Percentiles rank a stretch among this genome's conserved stretches.
Conservation (phyloP, 2,329 filamentous ascomycete species). For the Diaporthe destruens region DNA sequence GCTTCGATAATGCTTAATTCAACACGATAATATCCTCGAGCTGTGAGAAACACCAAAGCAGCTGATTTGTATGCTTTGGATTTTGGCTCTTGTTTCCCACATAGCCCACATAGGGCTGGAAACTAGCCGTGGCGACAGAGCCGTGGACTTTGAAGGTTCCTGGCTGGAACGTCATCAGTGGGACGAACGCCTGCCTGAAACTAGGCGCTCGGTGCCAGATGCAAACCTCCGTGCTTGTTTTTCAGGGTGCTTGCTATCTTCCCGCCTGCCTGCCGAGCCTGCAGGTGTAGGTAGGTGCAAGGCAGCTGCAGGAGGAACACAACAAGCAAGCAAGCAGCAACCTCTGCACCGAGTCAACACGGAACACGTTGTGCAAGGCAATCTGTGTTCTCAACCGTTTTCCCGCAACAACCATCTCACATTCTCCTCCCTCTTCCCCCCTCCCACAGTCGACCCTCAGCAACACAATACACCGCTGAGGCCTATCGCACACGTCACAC, state of each 20-base stretch:
- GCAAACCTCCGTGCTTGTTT: conserved; percentile 25
- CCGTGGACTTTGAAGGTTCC: background rate
- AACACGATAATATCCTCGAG: background rate
- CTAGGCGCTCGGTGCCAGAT: background rate
- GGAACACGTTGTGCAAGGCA: background rate
- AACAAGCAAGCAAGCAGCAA: background rate
- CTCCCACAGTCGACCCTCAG: conserved; percentile 14
- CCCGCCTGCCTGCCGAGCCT: background rate
- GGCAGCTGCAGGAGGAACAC: background rate
- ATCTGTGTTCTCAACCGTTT: background rate
- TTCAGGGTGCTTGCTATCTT: background rate
- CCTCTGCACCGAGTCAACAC: conserved; percentile 25
- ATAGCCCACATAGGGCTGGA: too few relatives aligned
- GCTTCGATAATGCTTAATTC: conserved; percentile 10
- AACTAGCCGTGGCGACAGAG: too few relatives aligned
- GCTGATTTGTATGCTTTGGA: background rate
- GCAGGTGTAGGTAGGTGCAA: background rate
- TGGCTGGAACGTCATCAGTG: conserved; percentile 29
- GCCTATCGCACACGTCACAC: background rate
- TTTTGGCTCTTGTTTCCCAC: background rate
- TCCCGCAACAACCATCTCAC: background rate
- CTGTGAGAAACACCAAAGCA: background rate
- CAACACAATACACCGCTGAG: conserved; percentile 7
- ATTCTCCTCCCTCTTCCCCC: background rate
- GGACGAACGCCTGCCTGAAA: conserved; percentile 13